A percentile compares a stretch with the other conserved stretches of the same genome.
Conservation (phyloP, 805 yeast species). For the Priceomyces haplophilus region DNA sequence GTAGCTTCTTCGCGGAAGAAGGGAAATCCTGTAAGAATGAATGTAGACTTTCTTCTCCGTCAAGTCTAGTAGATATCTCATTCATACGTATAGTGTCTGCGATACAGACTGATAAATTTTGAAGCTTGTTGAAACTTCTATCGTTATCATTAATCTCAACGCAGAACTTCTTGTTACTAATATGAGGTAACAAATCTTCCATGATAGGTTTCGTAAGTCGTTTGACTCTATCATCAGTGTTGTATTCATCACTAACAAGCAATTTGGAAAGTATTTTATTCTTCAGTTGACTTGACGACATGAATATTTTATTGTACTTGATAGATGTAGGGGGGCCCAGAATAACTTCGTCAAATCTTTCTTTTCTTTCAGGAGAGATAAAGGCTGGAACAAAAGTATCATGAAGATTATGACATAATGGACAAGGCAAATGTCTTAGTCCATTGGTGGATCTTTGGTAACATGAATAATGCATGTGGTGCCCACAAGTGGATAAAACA, state of each 20-base stretch:
- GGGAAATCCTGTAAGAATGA: conserved; percentile 26
- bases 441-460: conserved; percentile 27
- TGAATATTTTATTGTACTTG: conserved; percentile 22
- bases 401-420: conserved; percentile 47
- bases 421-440: conserved; percentile 39
- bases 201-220: conserved; percentile 11
- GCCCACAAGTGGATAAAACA: conserved; percentile 48
- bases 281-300: conserved; percentile 26
- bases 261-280: conserved; percentile 19
- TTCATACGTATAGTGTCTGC: conserved; percentile 54
- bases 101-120: conserved; percentile 25
- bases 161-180: conserved; percentile 9
- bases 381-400: conserved; percentile 47
- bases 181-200: conserved; percentile 14
- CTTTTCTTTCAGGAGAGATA: conserved; percentile 16
- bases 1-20: conserved; percentile 25
- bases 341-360: conserved; percentile 12
- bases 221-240: conserved; percentile 10
- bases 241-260: conserved; percentile 25
- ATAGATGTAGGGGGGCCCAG: conserved; percentile 11
- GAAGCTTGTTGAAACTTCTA: conserved; percentile 18
- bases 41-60: conserved; percentile 25
- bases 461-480: conserved; percentile 50
- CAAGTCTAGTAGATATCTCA: conserved; percentile 58
- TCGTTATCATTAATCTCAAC: conserved; percentile 10